Evolutionary conservation across 805 yeast species (phyloP).

Genomic region (Pichia californica): DNA sequence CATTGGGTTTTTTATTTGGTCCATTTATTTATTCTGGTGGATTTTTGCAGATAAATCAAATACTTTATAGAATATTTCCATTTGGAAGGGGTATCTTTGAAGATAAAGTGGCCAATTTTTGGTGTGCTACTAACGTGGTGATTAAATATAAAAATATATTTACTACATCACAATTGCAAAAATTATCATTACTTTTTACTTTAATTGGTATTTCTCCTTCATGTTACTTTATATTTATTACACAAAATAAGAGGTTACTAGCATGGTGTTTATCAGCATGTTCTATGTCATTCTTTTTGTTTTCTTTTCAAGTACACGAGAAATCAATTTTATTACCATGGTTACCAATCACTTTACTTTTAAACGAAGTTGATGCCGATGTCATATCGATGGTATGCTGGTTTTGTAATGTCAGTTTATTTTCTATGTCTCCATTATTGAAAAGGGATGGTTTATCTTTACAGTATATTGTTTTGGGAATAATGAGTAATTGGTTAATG

Average conservation of each 20-base stretch:
- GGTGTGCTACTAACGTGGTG: slow-evolving; percentile 88
- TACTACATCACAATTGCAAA: slow-evolving; percentile 51
- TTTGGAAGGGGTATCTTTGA: slow-evolving; percentile 92
- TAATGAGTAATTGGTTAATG: slow-evolving; percentile 73
- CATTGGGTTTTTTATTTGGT: slow-evolving; percentile 44
- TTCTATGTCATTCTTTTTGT: slow-evolving; percentile 81
- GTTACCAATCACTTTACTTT: slow-evolving; percentile 70
- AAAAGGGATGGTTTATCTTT: slow-evolving; percentile 65
- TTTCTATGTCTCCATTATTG: slow-evolving; percentile 84
- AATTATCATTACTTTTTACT: slow-evolving; percentile 49
- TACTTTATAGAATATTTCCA: slow-evolving; percentile 72
- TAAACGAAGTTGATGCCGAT: slow-evolving; percentile 48
- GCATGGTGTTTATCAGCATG: slow-evolving; percentile 77
- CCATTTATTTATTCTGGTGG: slow-evolving; percentile 56
- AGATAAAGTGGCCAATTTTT: slow-evolving; percentile 93
- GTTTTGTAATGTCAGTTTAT: slow-evolving; percentile 79
- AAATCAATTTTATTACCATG: slow-evolving; percentile 85
- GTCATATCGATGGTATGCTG: slow-evolving; percentile 73
- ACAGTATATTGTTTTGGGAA: slow-evolving; percentile 60
- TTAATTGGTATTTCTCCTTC: slow-evolving; percentile 50
- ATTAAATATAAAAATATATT: slow-evolving; percentile 61
- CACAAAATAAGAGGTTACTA: slow-evolving; percentile 44
- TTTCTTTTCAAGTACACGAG: slow-evolving; percentile 95
- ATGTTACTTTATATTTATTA: slow-evolving; percentile 41
- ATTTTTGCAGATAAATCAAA: slow-evolving; percentile 46